Evolutionary conservation across 495 filamentous ascomycete species (phyloP), one percentile per base, ranked within the genome.

Genomic region (Neurospora sp.): DNA sequence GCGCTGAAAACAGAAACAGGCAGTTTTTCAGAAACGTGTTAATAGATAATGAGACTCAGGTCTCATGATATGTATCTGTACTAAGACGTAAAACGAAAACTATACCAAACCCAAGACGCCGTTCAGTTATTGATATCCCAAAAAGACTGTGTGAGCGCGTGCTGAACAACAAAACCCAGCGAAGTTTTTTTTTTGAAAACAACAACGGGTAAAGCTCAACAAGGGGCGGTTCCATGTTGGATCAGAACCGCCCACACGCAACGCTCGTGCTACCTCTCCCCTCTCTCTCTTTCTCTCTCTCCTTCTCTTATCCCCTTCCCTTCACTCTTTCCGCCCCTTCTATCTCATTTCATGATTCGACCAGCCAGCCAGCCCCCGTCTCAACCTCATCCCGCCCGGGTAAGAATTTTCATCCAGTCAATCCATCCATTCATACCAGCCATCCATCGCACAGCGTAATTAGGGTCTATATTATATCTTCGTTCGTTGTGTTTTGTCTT

Each of bases 271-370:
- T 42, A 10, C 11, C 40, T 14, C 40, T 40, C 39, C 8, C 7
- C 40, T 14, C 48, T 59, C 11, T 27, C 48, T 48, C 22, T 10
- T 5, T 59, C 22, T 59, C 37, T 68, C 20, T 37, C 27, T 46
- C 38, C n/a, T 22, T 3, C 59, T 20, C 35, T 31, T 41, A 48
- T 41, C 10, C 16, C 12, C 4, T 42, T 10, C 68, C 5, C 8
- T 22, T 31, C 53, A 16, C 22, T 16, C 27, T 70, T 6, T 59
- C 40, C 6, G n/a, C 20, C 22, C 69, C 72, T 59, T 59, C 48
- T 14, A 59, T 59, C 48, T 14, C 74, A 76, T 73, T 71, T 75
- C 41, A 37, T 31, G 12, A 35, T 66, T 59, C 20, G 48, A 59
- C 48, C 48, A 31, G 48, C 48, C 10, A 27, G 48, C 18, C 48